Percentiles rank a stretch among this genome's conserved stretches.
phyloP scores from a whole-genome alignment of 331 rosid species.

The Malus hybrid region DNA sequence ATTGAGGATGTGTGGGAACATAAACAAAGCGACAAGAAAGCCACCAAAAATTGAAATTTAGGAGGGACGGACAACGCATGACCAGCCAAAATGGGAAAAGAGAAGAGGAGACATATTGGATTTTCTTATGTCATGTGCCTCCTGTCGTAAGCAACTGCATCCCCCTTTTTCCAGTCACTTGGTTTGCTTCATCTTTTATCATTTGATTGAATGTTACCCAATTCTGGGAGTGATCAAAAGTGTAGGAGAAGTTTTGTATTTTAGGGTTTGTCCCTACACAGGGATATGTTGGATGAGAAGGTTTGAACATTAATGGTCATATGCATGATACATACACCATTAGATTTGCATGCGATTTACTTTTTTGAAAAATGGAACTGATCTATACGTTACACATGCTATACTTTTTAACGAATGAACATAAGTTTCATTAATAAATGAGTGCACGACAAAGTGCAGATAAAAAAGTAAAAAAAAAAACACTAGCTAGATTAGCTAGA shows the following conservation, averaged over 20 bases:
- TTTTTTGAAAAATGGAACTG: background rate
- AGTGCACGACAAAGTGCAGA: too few relatives aligned
- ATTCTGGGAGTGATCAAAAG: conserved; percentile 14
- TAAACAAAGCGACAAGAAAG: conserved; percentile 39
- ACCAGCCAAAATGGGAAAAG: conserved; percentile 29
- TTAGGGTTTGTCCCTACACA: conserved; percentile 19
- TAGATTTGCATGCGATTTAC: background rate
- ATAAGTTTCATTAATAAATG: too few relatives aligned
- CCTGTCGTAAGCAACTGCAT: conserved; percentile 31
- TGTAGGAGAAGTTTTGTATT: conserved; percentile 10
- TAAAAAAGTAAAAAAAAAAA: too few relatives aligned
- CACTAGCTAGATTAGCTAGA: too few relatives aligned
- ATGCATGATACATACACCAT: background rate
- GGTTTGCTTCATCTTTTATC: conserved; percentile 15
- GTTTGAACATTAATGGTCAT: too few relatives aligned
- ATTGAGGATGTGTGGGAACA: conserved; percentile 56
- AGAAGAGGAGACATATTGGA: conserved; percentile 24
- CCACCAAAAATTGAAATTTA: conserved; percentile 44
- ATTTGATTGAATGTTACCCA: conserved; percentile 6
- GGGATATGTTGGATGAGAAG: background rate
- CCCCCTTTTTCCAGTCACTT: conserved; percentile 19
- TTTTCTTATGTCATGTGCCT: conserved; percentile 45
- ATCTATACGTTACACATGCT: too few relatives aligned
- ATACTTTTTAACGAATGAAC: too few relatives aligned
- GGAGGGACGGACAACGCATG: conserved; percentile 35